Conservation (phyloP, 495 filamentous ascomycete genomes). For the Pyronema omphalodes region DNA sequence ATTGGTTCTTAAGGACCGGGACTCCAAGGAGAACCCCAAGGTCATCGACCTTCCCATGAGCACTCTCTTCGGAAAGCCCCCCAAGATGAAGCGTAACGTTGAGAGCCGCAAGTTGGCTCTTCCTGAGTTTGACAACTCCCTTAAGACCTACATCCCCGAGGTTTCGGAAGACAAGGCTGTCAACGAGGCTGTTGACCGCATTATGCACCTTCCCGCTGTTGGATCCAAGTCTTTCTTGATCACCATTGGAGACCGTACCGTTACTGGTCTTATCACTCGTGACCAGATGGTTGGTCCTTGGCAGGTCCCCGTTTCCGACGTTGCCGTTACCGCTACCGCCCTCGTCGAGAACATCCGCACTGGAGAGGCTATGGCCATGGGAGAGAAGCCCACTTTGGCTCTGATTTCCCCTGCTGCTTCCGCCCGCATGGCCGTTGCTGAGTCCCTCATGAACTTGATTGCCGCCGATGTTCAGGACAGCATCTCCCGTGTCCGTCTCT, state of each 20-base stretch:
- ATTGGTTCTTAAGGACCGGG: conserved; percentile 64
- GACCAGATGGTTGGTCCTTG: conserved; percentile 95
- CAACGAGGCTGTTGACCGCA: conserved; percentile 54
- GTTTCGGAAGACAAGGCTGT: conserved; percentile 47
- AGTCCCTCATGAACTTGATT: conserved; percentile 79
- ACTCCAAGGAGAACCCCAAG: conserved; percentile 53
- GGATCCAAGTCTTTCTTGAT: conserved; percentile 95
- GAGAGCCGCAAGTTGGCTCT: conserved; percentile 50
- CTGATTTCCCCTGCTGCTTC: conserved; percentile 86
- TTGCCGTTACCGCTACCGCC: conserved; percentile 74
- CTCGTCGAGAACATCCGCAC: conserved; percentile 52
- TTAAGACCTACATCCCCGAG: conserved; percentile 44
- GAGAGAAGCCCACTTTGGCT: conserved; percentile 78
- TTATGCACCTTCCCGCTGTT: conserved; percentile 70
- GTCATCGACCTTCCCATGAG: conserved; percentile 87
- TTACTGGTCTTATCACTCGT: conserved; percentile 69
- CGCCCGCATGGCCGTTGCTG: conserved; percentile 88
- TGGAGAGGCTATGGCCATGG: conserved; percentile 94
- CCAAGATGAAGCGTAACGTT: conserved; percentile 66
- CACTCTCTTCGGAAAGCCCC: conserved; percentile 76
- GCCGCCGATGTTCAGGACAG: conserved; percentile 68
- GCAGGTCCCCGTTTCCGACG: conserved; percentile 90
- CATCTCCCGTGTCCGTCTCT: conserved; percentile 61
- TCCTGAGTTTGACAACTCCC: conserved; percentile 49
- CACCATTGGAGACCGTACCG: conserved; percentile 83